Evolutionary conservation across 306 rosid species (phyloP), one percentile per base, ranked within the genome.

Genomic region (Cotoneaster glaucophyllus): DNA sequence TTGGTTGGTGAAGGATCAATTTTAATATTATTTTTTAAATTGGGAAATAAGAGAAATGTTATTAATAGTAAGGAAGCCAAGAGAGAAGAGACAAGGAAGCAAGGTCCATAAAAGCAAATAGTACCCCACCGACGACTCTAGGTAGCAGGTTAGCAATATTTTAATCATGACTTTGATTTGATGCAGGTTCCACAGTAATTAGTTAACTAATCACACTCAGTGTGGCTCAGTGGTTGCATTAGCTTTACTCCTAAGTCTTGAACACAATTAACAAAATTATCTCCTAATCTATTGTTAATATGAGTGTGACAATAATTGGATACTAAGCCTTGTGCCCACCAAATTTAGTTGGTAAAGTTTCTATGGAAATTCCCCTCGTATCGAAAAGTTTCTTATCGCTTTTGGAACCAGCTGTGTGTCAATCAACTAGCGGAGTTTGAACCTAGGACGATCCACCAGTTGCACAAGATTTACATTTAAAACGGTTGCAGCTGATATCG

Each of bases 241-340:
- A 72, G 77, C 87, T 74, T 86, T 24, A 68, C 77, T 71, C 72
- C 80, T 43, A 86, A 88, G 88, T 75, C 78, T 83, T 26, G 25
- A 59, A 25, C 66, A 14, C 2, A 64, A 31, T 45, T 44, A 44
- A 54, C 44, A 31, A 56, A 18, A 22, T 43, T 62, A 19, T 9
- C 29, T 22, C 64, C 3, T 28, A 64, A 18, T 63, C 14, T 19
- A 8, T 63, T 31, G 45, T 48, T 31, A 17, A 24, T 45, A 48
- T 48, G 53, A 4, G 32, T 2, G 22, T 43, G 41, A 25, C 68
- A 65, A 32, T 50, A 75, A 63, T 70, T 26, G 43, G 48, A 52
- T 10, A 21, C 4, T 74, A 48, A 75, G 10, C 19, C 21, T 14
- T 15, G 54, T 48, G 21, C 50, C 24, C 22, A 32, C 72, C 65